Conservation (phyloP, 257 asterid genomes). For the Eustoma russellianum region DNA sequence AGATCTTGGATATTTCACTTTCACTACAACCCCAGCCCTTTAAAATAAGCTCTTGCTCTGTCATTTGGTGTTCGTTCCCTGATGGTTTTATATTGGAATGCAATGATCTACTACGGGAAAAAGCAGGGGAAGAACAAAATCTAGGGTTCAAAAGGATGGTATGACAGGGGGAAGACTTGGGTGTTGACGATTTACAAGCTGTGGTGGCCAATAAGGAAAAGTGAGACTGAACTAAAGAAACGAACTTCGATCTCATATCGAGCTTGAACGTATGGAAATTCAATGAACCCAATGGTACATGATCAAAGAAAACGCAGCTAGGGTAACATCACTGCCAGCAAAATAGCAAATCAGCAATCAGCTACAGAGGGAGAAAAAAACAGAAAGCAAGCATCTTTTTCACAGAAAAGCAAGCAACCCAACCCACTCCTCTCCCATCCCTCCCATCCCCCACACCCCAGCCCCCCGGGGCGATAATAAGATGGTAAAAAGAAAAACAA, state of each 20-base stretch:
- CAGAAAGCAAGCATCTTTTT: neutral
- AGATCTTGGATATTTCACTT: conserved; percentile 45
- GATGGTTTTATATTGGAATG: conserved; percentile 16
- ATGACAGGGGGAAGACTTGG: conserved; percentile 12
- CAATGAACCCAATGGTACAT: neutral
- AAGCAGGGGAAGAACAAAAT: conserved; percentile 26
- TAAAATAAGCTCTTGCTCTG: conserved; percentile 34
- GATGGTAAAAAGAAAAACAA: no score
- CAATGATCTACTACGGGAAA: conserved; percentile 16
- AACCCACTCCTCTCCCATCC: no score
- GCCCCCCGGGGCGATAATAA: no score
- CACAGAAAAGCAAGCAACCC: no score
- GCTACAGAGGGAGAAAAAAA: neutral
- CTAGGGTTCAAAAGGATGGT: conserved; percentile 11
- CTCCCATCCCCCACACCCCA: no score
- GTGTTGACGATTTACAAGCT: conserved; percentile 10
- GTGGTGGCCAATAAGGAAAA: conserved; percentile 13
- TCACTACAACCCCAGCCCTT: conserved; percentile 64
- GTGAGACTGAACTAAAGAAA: conserved; percentile 9
- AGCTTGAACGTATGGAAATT: neutral
- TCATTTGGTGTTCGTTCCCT: conserved; percentile 8
- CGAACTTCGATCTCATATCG: conserved; percentile 18
- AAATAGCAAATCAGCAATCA: neutral
- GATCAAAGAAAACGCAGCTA: neutral
- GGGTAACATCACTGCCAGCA: neutral